These are phyloP conservation scores for Trichoderma gracile DNA, from an alignment of 2,329 filamentous ascomycete genomes.

Conservation along the genomic window DNA sequence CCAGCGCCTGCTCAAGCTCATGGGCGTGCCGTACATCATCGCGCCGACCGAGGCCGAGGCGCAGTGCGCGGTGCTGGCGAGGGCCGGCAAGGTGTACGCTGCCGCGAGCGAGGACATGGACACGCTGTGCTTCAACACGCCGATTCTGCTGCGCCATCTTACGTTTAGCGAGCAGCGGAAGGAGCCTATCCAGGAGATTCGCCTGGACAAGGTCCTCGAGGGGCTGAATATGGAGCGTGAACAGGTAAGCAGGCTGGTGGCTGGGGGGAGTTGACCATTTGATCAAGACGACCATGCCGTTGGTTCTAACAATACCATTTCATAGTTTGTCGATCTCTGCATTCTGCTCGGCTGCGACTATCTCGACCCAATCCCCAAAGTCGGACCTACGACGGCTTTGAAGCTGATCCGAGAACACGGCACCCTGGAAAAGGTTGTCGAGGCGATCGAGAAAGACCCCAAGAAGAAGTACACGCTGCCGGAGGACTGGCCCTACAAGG, in stretches of 20 bases:
- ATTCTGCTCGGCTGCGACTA: conserved; percentile 98
- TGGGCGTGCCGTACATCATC: conserved; percentile 94
- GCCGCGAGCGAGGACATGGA: conserved; percentile 99
- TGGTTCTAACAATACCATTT: neutral
- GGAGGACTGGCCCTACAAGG: conserved; percentile 94
- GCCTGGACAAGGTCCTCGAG: conserved; percentile 80
- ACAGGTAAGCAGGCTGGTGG: conserved; percentile 57
- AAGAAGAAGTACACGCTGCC: conserved; percentile 82
- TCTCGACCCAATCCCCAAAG: conserved; percentile 91
- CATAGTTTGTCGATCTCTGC: conserved; percentile 87
- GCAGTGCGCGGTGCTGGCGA: conserved; percentile 86
- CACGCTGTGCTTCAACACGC: conserved; percentile 90
- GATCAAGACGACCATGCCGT: neutral
- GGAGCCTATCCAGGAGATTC: conserved; percentile 95
- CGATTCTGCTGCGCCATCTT: conserved; percentile 86
- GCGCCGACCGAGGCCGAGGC: conserved; percentile 97
- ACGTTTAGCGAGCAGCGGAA: conserved; percentile 98
- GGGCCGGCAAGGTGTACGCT: conserved; percentile 92
- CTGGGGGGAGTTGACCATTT: no score
- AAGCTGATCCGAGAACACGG: conserved; percentile 94
- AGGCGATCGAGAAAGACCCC: conserved; percentile 71
- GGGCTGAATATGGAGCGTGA: conserved; percentile 84
- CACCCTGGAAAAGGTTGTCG: conserved; percentile 82
- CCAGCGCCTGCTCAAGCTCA: conserved; percentile 84
- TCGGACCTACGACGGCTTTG: conserved; percentile 87